Conservation (phyloP, 495 filamentous ascomycete genomes). For the Neurospora africana region DNA sequence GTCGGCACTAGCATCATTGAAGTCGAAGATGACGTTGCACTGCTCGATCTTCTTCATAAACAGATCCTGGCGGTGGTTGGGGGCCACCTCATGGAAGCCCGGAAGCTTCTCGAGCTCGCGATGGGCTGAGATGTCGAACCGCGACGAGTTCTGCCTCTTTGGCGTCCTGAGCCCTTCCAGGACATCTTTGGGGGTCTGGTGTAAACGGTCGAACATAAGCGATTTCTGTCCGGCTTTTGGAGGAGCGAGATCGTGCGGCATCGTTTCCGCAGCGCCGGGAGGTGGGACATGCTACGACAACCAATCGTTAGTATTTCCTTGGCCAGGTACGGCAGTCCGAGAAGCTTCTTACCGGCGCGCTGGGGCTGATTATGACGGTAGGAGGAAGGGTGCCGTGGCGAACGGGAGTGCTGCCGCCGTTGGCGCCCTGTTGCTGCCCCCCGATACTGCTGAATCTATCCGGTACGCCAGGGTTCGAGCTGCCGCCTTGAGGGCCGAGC, state of each 20-base stretch:
- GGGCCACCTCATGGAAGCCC: slow-evolving; percentile 97
- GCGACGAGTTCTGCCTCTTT: slow-evolving; percentile 90
- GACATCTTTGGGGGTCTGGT: slow-evolving; percentile 88
- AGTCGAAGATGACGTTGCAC: slow-evolving; percentile 99
- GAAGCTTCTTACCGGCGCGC: slow-evolving; percentile 65
- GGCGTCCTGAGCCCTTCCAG: slow-evolving; percentile 92
- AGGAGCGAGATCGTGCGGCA: slow-evolving; percentile 95
- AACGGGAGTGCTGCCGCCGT: slow-evolving; percentile 57
- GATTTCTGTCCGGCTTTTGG: slow-evolving; percentile 82
- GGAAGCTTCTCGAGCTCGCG: slow-evolving; percentile 94
- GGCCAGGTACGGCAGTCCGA: background rate
- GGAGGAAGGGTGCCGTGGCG: slow-evolving; percentile 66
- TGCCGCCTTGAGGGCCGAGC: slow-evolving; percentile 29
- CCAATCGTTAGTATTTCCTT: slow-evolving; percentile 13
- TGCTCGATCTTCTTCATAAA: slow-evolving; percentile 99
- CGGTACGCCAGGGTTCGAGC: slow-evolving; percentile 18
- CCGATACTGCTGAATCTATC: slow-evolving; percentile 37
- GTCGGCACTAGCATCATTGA: slow-evolving; percentile 94
- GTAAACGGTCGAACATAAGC: slow-evolving; percentile 78
- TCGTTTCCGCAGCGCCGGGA: slow-evolving; percentile 89
- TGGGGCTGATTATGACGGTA: slow-evolving; percentile 92
- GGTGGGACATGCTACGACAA: slow-evolving; percentile 71
- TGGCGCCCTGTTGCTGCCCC: slow-evolving; percentile 33
- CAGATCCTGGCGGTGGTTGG: slow-evolving; percentile 87
- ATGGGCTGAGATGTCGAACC: slow-evolving; percentile 95